Evolutionary conservation across 2,329 filamentous ascomycete species (phyloP).

Genomic region (Neophaeococcomyces mojaviensis): DNA sequence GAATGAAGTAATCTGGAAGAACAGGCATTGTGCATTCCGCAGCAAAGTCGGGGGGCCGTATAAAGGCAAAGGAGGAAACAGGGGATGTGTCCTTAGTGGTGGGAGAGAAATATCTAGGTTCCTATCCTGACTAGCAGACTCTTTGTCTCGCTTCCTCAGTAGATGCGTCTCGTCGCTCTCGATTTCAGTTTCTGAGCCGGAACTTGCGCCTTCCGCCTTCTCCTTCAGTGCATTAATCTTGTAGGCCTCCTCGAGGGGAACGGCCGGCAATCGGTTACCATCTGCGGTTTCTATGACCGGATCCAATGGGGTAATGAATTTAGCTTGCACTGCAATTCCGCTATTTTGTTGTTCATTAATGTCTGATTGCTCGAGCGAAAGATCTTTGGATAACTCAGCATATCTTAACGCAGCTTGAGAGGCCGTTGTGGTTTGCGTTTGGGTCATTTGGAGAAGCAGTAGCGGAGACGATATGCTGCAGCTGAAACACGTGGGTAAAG

Average conservation of each 20-base stretch:
- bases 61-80: slow-evolving; percentile 76
- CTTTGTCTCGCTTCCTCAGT: slow-evolving; percentile 3
- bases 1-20: slow-evolving; percentile 62
- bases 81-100: slow-evolving; percentile 63
- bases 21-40: slow-evolving; percentile 57
- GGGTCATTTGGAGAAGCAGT: slow-evolving; percentile 14
- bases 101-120: slow-evolving; percentile 38
- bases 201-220: slow-evolving; percentile 15
- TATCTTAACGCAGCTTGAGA: slow-evolving; percentile 19
- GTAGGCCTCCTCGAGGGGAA: slow-evolving; percentile 62
- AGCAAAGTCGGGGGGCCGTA: slow-evolving; percentile 65
- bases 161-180: slow-evolving; percentile 12
- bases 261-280: slow-evolving; percentile 58
- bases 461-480: too few species aligned
- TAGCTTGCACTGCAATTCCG: slow-evolving; percentile 24
- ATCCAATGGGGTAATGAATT: slow-evolving; percentile 58
- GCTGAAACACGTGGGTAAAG: too few species aligned
- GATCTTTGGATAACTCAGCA: slow-evolving; percentile 22
- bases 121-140: slow-evolving; percentile 1
- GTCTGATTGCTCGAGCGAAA: slow-evolving; percentile 21
- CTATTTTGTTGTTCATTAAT: slow-evolving; percentile 1
- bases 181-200: slow-evolving; percentile 7
- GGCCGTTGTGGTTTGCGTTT: slow-evolving; percentile 14
- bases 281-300: slow-evolving; percentile 62
- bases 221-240: slow-evolving; percentile 51